phyloP scores from a whole-genome alignment of 2,329 filamentous ascomycete genomes.

The Boeremia exigua region DNA sequence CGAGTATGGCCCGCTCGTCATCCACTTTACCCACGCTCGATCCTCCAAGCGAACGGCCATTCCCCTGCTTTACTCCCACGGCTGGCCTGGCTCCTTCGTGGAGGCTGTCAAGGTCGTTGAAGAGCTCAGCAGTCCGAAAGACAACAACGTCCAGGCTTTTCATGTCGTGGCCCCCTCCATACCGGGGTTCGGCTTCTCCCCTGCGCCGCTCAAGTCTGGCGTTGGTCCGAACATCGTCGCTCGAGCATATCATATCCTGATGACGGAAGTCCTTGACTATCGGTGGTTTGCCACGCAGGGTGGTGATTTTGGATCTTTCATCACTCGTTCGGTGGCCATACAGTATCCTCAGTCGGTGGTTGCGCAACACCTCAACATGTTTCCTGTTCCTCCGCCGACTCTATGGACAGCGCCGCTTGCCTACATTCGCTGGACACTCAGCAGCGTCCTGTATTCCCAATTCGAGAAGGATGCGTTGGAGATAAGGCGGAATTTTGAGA shows the following conservation, averaged over 20 bases:
- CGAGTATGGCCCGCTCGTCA: neutral
- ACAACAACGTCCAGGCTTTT: constrained; percentile 54
- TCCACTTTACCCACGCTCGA: constrained; percentile 67
- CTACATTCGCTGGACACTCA: constrained; percentile 14
- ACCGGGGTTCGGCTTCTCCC: constrained; percentile 62
- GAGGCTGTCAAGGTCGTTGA: constrained; percentile 68
- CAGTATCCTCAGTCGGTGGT: constrained; percentile 64
- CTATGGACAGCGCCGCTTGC: constrained; percentile 62
- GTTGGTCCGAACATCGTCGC: constrained; percentile 65
- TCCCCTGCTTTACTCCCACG: constrained; percentile 71
- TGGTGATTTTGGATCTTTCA: constrained; percentile 73
- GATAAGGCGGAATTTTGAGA: constrained; percentile 59
- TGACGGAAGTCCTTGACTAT: constrained; percentile 69
- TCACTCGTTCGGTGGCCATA: constrained; percentile 67
- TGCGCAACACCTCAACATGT: constrained; percentile 69
- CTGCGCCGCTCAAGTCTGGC: constrained; percentile 57
- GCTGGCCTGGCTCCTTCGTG: constrained; percentile 73
- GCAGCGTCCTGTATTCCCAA: neutral
- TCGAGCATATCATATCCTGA: constrained; percentile 69
- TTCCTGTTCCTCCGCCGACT: constrained; percentile 48
- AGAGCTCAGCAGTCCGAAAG: constrained; percentile 43
- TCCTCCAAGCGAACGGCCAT: constrained; percentile 61
- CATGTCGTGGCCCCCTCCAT: constrained; percentile 60
- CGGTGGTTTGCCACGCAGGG: constrained; percentile 62
- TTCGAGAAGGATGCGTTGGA: constrained; percentile 18